Base-by-base conservation (phyloP, 208 protist species). In the Leishmania lainsoni region DNA sequence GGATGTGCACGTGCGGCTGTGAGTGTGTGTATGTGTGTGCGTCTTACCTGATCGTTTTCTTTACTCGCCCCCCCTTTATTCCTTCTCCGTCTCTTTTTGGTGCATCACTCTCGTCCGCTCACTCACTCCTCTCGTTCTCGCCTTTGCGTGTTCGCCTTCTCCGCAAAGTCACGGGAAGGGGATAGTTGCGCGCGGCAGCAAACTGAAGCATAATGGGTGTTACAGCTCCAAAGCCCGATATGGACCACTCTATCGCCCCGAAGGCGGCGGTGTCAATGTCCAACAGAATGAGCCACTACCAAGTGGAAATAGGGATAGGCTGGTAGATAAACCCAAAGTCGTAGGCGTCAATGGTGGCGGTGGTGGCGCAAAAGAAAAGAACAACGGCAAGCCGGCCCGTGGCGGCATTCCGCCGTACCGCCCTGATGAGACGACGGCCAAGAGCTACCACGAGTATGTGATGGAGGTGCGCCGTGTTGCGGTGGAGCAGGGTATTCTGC, bases 401-500 rank as follows among this genome's bases (percentile, higher is more conserved):
- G 65, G 74, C 0, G 79, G 80, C 72, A 87, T 85, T 68, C 71
- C 78, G 26, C 78, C 80, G n/a, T 90, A 79, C 59, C 51, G 32
- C 3, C 84, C 87, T 22, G 83, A 83, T 70, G 84, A 82, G 26
- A 79, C 74, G 14, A 83, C 81, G 71, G 39, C 81, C 35, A 83
- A 74, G 39, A 45, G 65, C 4, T 90, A 88, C 71, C 73, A 82
- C 12, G 75, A 83, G 35, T 73, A 80, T 39, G 71, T 90, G n/a
- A 74, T 75, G 66, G 79, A 69, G 32, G 32, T 87, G 45, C 87
- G 87, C 63, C 72, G 45, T 26, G 81, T 76, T 12, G 87, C 81
- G 2, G 73, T 87, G 51, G 61, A 61, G 12, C 70, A 83, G 56
- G 87, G 87, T 61, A 79, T 90, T 56, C 39, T 87, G 22, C 81